These are phyloP conservation scores for Chrysoporthe austroafricana DNA, from an alignment of 2,329 filamentous ascomycete genomes.

Conservation along the genomic window DNA sequence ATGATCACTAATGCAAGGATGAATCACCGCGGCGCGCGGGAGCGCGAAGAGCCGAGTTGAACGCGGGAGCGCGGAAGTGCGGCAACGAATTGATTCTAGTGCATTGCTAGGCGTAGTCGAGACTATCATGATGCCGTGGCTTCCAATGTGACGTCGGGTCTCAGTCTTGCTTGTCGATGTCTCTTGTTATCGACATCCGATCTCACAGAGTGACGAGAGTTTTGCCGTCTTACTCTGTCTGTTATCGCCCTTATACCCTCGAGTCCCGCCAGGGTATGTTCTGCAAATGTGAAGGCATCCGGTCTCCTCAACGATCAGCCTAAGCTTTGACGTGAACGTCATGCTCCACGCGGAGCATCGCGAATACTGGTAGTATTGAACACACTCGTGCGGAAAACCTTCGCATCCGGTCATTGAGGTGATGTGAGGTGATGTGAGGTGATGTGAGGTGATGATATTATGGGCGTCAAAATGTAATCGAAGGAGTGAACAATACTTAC, in stretches of 20 bases:
- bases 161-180: neutral
- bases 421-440: neutral
- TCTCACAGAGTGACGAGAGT: neutral
- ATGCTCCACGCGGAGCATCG: neutral
- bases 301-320: neutral
- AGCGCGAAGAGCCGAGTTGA: neutral
- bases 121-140: neutral
- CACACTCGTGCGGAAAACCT: neutral
- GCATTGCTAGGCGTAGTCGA: no score
- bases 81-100: no score
- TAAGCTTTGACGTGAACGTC: neutral
- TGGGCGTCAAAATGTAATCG: neutral
- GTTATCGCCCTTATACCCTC: no score
- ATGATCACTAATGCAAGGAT: neutral
- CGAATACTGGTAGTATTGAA: neutral
- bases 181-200: neutral
- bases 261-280: no score
- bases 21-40: neutral
- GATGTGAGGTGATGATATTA: neutral
- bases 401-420: neutral
- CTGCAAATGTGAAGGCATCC: neutral
- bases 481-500: neutral
- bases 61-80: no score
- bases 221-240: no score
- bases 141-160: neutral